phyloP scores from a whole-genome alignment of 768 basidiomycete genomes.

The Chalciporus pseudorubinellus region DNA sequence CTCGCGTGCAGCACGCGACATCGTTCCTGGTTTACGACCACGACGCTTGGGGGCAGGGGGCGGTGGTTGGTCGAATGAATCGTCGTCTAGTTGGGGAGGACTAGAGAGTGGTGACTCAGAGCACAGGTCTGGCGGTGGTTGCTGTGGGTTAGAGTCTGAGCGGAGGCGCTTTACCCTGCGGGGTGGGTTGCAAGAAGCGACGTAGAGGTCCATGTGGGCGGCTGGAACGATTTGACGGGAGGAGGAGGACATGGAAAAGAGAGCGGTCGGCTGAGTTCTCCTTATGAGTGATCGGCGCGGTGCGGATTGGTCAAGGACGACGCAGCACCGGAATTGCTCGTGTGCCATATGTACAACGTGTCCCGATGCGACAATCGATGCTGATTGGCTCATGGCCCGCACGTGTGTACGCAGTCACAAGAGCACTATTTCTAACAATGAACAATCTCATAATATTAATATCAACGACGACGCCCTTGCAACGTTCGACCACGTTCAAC shows the following conservation, averaged over 20 bases:
- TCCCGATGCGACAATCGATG: not conserved
- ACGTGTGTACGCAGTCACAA: conserved; percentile 20
- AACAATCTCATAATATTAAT: not conserved
- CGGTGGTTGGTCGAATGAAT: conserved; percentile 22
- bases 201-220: conserved; percentile 30
- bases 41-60: conserved; percentile 53
- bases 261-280: not conserved
- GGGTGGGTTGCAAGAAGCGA: conserved; percentile 42
- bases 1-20: conserved; percentile 78
- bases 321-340: conserved; percentile 11
- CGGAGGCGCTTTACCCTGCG: conserved; percentile 45
- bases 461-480: too few relatives aligned
- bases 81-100: conserved; percentile 24
- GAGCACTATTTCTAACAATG: not conserved
- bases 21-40: conserved; percentile 65
- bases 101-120: conserved; percentile 8
- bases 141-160: conserved; percentile 15
- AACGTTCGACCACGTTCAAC: not conserved
- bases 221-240: conserved; percentile 28
- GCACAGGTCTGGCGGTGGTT: not conserved
- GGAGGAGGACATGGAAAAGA: conserved; percentile 11
- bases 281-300: not conserved
- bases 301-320: not conserved
- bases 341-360: conserved; percentile 26
- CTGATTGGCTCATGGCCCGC: conserved; percentile 20